Conservation (phyloP, 495 filamentous ascomycete genomes). For the Penicillium manginii region DNA sequence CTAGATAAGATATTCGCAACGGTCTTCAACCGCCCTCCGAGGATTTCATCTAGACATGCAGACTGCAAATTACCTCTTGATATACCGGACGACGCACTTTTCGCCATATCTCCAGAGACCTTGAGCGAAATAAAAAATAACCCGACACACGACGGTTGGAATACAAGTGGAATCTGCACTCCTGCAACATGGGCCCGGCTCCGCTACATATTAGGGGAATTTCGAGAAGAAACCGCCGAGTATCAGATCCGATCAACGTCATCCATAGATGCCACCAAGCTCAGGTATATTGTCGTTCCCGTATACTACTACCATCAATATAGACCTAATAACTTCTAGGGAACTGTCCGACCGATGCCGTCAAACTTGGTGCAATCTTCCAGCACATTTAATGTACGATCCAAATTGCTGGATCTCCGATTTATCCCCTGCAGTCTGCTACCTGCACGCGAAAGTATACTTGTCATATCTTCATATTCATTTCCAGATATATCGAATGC, state of each 20-base stretch:
- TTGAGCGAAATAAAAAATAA: constrained; percentile 8
- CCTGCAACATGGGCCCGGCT: constrained; percentile 24
- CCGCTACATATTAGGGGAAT: constrained; percentile 22
- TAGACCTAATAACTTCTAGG: constrained; percentile 7
- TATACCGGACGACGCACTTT: constrained; percentile 20
- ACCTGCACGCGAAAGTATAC: constrained; percentile 25
- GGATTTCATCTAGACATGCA: constrained; percentile 21
- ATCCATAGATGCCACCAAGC: constrained; percentile 11
- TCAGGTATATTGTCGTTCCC: constrained; percentile 12
- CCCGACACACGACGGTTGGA: constrained; percentile 20
- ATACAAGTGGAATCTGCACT: constrained; percentile 16
- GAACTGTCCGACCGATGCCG: constrained; percentile 18
- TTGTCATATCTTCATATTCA: constrained; percentile 26
- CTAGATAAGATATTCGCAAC: constrained; percentile 26
- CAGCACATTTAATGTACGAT: constrained; percentile 16
- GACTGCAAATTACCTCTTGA: constrained; percentile 26
- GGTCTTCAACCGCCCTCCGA: constrained; percentile 25
- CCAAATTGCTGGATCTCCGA: constrained; percentile 23
- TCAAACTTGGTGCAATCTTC: constrained; percentile 21
- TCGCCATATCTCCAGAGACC: constrained; percentile 7
- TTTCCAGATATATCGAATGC: constrained; percentile 24
- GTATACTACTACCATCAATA: background rate
- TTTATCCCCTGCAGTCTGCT: constrained; percentile 11
- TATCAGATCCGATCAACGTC: constrained; percentile 21
- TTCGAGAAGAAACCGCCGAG: constrained; percentile 26